phyloP scores from a whole-genome alignment of 805 yeast species.

The Ogataea corticis region DNA sequence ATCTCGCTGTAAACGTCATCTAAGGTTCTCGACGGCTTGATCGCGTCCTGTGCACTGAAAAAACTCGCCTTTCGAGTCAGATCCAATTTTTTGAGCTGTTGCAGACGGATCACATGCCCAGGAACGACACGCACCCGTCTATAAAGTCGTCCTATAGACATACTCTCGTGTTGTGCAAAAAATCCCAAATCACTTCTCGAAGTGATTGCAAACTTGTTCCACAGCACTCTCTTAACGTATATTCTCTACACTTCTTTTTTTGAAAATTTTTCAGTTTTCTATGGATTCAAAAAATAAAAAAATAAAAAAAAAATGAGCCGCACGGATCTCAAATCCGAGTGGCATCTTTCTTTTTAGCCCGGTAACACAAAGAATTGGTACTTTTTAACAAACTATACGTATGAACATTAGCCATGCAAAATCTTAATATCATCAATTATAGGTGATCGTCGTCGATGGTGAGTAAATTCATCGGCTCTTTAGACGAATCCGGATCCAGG shows the following conservation, averaged over 20 bases:
- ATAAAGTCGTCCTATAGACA: slow-evolving; percentile 5
- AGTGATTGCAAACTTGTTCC: neutral
- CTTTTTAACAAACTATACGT: neutral
- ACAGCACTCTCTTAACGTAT: no score
- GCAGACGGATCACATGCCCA: neutral
- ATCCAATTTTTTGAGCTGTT: slow-evolving; percentile 1
- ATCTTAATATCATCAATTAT: slow-evolving; percentile 5
- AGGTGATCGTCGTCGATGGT: slow-evolving; percentile 36
- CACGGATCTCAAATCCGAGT: neutral
- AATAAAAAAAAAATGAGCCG: slow-evolving; percentile 1
- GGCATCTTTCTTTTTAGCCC: neutral
- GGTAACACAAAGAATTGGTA: no score
- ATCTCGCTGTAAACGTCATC: slow-evolving; percentile 16
- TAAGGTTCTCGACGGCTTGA: slow-evolving; percentile 11
- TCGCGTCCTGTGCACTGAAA: slow-evolving; percentile 5
- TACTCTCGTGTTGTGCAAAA: slow-evolving; percentile 2
- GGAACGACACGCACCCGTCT: slow-evolving; percentile 4
- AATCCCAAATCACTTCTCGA: neutral
- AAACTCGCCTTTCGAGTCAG: slow-evolving; percentile 15
- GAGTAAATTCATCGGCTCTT: slow-evolving; percentile 35
- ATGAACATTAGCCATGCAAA: neutral
- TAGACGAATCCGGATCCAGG: slow-evolving; percentile 22
- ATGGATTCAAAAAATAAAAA: slow-evolving; percentile 1
- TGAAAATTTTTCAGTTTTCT: neutral
- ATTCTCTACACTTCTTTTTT: neutral